A percentile compares a stretch with the other conserved stretches of the same genome.
Conservation (phyloP, 2,329 filamentous ascomycete species). For the Epichloe typhina region DNA sequence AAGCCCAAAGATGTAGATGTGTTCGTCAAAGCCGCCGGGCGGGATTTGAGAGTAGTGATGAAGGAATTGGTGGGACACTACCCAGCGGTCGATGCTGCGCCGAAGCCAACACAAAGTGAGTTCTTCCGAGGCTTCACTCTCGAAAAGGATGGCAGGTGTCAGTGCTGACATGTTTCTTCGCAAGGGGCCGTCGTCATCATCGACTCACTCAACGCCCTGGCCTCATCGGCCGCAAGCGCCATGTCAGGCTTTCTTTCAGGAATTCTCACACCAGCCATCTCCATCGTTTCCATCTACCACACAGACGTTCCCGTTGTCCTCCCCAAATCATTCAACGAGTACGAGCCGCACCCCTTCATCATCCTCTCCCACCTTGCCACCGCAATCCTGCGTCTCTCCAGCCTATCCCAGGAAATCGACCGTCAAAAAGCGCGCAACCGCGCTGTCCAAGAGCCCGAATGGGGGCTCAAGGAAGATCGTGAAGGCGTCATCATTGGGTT, state of each 20-base stretch:
- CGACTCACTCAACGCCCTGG: constrained; percentile 63
- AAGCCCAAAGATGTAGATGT: constrained; percentile 51
- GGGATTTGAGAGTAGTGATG: constrained; percentile 40
- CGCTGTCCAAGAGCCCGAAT: constrained; percentile 61
- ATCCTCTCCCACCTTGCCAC: constrained; percentile 79
- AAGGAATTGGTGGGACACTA: constrained; percentile 46
- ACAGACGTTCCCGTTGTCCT: constrained; percentile 55
- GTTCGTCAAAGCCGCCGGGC: constrained; percentile 52
- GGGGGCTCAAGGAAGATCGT: constrained; percentile 62
- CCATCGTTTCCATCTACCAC: constrained; percentile 72
- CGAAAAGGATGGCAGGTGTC: no score
- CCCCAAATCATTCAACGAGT: constrained; percentile 31
- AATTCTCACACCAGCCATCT: constrained; percentile 51
- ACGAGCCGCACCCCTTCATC: constrained; percentile 56
- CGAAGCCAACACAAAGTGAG: constrained; percentile 31
- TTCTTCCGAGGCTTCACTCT: background rate
- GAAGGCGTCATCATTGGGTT: constrained; percentile 69
- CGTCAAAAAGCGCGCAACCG: constrained; percentile 63
- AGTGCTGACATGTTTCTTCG: background rate
- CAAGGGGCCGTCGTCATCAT: constrained; percentile 63
- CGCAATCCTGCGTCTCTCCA: constrained; percentile 61
- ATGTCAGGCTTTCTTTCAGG: constrained; percentile 58
- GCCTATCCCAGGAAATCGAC: constrained; percentile 60
- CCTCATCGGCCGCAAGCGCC: constrained; percentile 37
- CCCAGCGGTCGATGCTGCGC: constrained; percentile 23